phyloP scores from a whole-genome alignment of 352 stramenopile genomes.

The Phytophthora fragariaefolia region DNA sequence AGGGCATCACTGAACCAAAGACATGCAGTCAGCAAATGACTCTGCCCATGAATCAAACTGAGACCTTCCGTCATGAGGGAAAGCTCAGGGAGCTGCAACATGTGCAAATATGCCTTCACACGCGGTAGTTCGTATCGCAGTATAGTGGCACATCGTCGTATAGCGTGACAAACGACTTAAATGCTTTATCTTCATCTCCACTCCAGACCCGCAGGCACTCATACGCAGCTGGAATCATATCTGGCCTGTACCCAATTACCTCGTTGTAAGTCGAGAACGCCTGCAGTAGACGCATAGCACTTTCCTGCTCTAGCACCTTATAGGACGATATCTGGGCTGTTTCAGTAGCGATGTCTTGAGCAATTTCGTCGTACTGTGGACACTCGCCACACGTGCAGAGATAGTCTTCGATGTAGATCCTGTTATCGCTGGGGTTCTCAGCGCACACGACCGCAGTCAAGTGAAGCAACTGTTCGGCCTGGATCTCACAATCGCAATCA shows the following conservation, averaged over 20 bases:
- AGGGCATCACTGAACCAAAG: constrained; percentile 33
- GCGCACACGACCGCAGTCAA: constrained; percentile 20
- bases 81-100: not conserved
- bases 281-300: constrained; percentile 61
- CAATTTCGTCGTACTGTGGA: constrained; percentile 62
- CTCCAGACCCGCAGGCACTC: constrained; percentile 66
- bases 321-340: constrained; percentile 30
- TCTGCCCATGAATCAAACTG: not conserved
- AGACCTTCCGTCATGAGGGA: constrained; percentile 40
- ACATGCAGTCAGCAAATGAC: constrained; percentile 12
- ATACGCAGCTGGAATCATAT: constrained; percentile 60
- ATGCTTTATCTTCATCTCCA: constrained; percentile 70
- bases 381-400: constrained; percentile 71
- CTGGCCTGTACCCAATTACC: constrained; percentile 52
- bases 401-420: constrained; percentile 65
- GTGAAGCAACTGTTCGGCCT: constrained; percentile 40
- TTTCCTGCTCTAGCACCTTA: constrained; percentile 39
- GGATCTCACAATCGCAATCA: constrained; percentile 42
- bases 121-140: constrained; percentile 27
- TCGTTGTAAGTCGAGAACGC: constrained; percentile 82
- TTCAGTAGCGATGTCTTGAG: constrained; percentile 40
- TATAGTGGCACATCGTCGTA: constrained; percentile 59
- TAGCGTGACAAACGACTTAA: constrained; percentile 65
- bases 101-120: constrained; percentile 11
- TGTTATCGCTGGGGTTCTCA: constrained; percentile 3